Conservation (phyloP, 805 yeast species). For the Dipodascus albidus region DNA sequence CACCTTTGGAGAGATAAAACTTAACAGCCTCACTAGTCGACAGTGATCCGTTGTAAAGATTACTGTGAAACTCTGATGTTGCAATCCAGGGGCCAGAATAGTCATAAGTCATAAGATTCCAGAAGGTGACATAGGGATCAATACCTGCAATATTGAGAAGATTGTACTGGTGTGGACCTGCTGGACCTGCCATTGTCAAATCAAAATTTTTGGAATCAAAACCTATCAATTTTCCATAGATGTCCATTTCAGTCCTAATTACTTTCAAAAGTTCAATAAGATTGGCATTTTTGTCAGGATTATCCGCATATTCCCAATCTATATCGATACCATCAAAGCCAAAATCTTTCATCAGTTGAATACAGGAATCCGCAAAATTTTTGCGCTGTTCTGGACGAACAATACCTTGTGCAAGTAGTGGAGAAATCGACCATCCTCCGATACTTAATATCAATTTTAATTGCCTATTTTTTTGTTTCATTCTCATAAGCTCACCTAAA, state of each 20-base stretch:
- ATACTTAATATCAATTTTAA: constrained; percentile 59
- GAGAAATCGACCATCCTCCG: constrained; percentile 69
- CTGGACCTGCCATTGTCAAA: constrained; percentile 71
- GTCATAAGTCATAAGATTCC: constrained; percentile 92
- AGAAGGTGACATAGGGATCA: constrained; percentile 48
- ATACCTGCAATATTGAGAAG: constrained; percentile 39
- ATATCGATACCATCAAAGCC: constrained; percentile 86
- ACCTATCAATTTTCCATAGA: constrained; percentile 24
- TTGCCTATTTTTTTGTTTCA: constrained; percentile 32
- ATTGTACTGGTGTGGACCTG: constrained; percentile 36
- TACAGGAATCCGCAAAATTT: constrained; percentile 39
- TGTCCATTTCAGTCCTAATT: constrained; percentile 31
- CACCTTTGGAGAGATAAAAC: constrained; percentile 32
- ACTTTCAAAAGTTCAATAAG: constrained; percentile 33
- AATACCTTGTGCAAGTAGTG: constrained; percentile 36
- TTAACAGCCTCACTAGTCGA: constrained; percentile 40
- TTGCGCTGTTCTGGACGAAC: constrained; percentile 29
- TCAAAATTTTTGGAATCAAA: constrained; percentile 26
- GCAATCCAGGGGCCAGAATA: constrained; percentile 70
- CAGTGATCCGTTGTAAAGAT: constrained; percentile 39
- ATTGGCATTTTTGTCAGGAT: constrained; percentile 31
- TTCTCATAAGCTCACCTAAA: constrained; percentile 35
- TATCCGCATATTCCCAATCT: constrained; percentile 87
- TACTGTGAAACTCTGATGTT: constrained; percentile 55
- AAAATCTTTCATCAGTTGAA: constrained; percentile 35